Conservation (phyloP, 1,284 basidiomycete species). For the Papiliotrema laurentii region DNA sequence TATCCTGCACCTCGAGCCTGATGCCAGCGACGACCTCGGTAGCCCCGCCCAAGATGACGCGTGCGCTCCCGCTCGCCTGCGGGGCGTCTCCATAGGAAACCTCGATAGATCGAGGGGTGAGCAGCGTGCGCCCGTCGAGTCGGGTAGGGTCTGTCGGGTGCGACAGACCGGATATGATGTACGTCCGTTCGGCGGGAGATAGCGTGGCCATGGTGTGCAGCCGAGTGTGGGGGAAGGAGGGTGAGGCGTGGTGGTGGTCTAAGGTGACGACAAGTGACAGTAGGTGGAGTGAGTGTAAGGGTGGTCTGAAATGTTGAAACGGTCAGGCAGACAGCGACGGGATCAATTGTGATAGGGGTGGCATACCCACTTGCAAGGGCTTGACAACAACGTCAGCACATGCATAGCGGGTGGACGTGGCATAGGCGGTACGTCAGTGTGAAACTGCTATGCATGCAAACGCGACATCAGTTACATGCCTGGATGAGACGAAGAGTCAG, state of each 20-base stretch:
- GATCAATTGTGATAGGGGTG: too few species aligned
- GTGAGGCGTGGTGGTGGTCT: neutral
- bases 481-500: too few species aligned
- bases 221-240: neutral
- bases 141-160: slow-evolving; percentile 36
- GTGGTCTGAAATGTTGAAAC: slow-evolving; percentile 13
- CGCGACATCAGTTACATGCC: too few species aligned
- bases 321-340: too few species aligned
- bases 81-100: slow-evolving; percentile 44
- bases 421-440: too few species aligned
- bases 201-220: slow-evolving; percentile 19
- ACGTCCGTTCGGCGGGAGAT: slow-evolving; percentile 44
- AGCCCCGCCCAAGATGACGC: slow-evolving; percentile 32
- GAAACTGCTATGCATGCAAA: too few species aligned
- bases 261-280: neutral
- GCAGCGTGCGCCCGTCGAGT: slow-evolving; percentile 34
- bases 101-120: slow-evolving; percentile 30
- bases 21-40: slow-evolving; percentile 47
- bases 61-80: slow-evolving; percentile 42
- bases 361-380: too few species aligned
- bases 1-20: slow-evolving; percentile 42
- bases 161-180: slow-evolving; percentile 41
- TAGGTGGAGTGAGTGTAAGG: slow-evolving; percentile 5
- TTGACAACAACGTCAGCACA: too few species aligned
- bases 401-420: too few species aligned